A percentile compares a stretch with the other conserved stretches of the same genome.
Conservation (phyloP, 2,329 filamentous ascomycete genomes). For the Talaromyces sp. region DNA sequence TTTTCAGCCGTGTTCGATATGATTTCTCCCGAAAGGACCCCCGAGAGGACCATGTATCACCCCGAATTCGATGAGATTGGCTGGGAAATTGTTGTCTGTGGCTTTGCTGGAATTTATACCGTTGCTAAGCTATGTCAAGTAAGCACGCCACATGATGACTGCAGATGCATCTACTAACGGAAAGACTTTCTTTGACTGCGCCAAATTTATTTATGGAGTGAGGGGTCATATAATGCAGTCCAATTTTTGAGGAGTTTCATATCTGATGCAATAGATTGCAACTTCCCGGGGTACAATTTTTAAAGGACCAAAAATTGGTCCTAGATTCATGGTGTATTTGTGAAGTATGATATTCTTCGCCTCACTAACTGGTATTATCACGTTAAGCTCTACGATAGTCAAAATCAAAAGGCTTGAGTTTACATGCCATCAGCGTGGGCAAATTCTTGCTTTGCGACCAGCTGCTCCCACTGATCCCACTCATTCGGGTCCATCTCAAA, state of each 20-base stretch:
- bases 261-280: no score
- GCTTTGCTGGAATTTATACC: neutral
- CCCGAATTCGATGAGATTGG: neutral
- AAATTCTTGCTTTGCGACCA: conserved; percentile 14
- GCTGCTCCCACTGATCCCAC: conserved; percentile 25
- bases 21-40: neutral
- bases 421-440: neutral
- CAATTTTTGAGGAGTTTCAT: no score
- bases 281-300: neutral
- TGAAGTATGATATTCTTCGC: neutral
- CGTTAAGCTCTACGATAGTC: neutral
- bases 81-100: neutral
- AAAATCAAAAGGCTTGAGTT: neutral
- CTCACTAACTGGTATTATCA: neutral
- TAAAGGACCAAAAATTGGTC: neutral
- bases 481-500: conserved; percentile 23
- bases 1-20: neutral
- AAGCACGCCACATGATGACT: neutral
- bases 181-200: neutral
- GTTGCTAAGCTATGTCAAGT: neutral
- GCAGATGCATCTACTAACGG: neutral
- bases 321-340: neutral
- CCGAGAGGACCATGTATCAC: neutral
- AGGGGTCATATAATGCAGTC: no score
- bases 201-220: neutral